Conservation (phyloP, 2,329 filamentous ascomycete genomes). For the Gremmenia infestans region DNA sequence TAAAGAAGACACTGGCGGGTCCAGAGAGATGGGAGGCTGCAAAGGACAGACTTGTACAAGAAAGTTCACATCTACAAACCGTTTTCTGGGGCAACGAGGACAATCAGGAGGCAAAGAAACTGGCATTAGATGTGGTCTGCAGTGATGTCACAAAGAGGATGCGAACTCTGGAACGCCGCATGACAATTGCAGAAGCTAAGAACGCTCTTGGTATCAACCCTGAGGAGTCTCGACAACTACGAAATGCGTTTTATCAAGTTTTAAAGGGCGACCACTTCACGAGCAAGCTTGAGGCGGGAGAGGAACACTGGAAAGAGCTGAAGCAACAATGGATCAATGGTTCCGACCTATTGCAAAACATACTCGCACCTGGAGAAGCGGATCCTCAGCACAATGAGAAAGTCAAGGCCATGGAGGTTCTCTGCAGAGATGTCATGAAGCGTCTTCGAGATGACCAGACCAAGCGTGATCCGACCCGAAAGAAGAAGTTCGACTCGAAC, state of each 20-base stretch:
- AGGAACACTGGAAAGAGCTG: conserved; percentile 65
- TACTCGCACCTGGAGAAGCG: conserved; percentile 45
- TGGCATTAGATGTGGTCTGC: conserved; percentile 74
- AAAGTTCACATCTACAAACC: conserved; percentile 57
- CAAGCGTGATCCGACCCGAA: conserved; percentile 46
- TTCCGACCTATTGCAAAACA: conserved; percentile 49
- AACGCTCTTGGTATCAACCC: conserved; percentile 65
- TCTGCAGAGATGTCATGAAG: conserved; percentile 75
- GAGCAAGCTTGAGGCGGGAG: conserved; percentile 67
- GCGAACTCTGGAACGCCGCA: conserved; percentile 57
- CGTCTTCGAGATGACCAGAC: conserved; percentile 63
- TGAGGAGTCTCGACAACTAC: conserved; percentile 60
- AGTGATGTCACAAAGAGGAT: conserved; percentile 78
- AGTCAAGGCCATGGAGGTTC: conserved; percentile 61
- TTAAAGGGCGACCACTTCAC: conserved; percentile 63
- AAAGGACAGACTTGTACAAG: conserved; percentile 62
- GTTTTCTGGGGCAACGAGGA: conserved; percentile 56
- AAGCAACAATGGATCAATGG: conserved; percentile 63
- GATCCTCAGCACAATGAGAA: conserved; percentile 52
- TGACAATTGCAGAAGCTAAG: conserved; percentile 72
- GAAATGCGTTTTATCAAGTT: conserved; percentile 61
- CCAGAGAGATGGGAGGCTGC: conserved; percentile 68
- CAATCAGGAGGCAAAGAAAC: conserved; percentile 54
- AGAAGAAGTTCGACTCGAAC: conserved; percentile 36
- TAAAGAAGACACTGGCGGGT: conserved; percentile 72